Conservation (phyloP, 2,329 filamentous ascomycete genomes). For the Thelonectria discophora region DNA sequence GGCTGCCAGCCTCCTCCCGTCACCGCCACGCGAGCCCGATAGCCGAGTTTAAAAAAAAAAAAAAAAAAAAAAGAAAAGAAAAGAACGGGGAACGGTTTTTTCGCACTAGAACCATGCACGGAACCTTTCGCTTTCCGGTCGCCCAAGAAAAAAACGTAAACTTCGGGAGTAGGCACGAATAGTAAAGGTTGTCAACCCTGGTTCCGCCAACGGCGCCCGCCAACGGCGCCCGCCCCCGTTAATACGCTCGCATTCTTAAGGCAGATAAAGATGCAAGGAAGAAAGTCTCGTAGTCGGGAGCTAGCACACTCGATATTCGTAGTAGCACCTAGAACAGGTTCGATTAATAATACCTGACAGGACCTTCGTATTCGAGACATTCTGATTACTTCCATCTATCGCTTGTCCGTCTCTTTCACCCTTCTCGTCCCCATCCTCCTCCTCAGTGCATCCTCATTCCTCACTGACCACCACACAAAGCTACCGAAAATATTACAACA, state of each 20-base stretch:
- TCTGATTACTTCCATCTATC: not conserved
- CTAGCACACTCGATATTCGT: not conserved
- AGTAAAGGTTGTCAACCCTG: too few species aligned
- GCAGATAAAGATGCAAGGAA: too few species aligned
- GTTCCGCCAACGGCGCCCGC: too few species aligned
- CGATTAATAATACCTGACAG: not conserved
- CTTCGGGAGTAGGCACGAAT: too few species aligned
- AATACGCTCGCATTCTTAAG: too few species aligned
- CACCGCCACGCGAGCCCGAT: slow-evolving; percentile 15
- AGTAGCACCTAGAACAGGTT: not conserved
- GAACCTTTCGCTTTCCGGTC: slow-evolving; percentile 26
- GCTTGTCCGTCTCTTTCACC: too few species aligned
- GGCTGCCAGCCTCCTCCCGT: slow-evolving; percentile 10
- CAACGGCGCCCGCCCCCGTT: too few species aligned
- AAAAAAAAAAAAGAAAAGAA: too few species aligned
- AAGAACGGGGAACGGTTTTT: not conserved
- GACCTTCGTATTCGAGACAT: not conserved
- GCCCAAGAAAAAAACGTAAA: not conserved
- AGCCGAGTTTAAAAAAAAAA: not conserved
- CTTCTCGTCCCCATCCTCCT: not conserved
- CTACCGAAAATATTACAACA: not conserved
- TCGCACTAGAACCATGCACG: slow-evolving; percentile 20
- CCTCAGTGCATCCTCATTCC: not conserved
- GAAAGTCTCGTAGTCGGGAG: not conserved
- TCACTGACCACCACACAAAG: too few species aligned